Percentiles rank a stretch among this genome's conserved stretches.
Evolutionary conservation across 1,284 basidiomycete species (phyloP).

Genomic region (Moesziomyces sp.): DNA sequence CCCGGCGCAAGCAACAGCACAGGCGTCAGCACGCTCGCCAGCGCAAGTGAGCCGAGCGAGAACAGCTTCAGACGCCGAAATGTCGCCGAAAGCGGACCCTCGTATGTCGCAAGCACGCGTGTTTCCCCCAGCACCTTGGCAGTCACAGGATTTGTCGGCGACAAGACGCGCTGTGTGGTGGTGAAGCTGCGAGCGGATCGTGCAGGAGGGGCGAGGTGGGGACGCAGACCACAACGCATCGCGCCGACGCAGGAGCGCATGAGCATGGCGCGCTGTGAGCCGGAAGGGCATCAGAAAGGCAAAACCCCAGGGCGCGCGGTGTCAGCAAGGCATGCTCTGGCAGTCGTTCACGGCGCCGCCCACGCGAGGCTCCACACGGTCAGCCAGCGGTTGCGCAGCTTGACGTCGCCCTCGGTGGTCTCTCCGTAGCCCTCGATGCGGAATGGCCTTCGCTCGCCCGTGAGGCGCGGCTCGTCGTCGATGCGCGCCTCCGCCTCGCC

Average conservation of each 20-base stretch:
- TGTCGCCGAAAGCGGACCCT: conserved; percentile 77
- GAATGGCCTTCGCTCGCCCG: conserved; percentile 30
- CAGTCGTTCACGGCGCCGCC: conserved; percentile 7
- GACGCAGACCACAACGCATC: not conserved
- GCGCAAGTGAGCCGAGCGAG: conserved; percentile 79
- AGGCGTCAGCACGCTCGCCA: conserved; percentile 78
- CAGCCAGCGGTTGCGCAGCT: conserved; percentile 47
- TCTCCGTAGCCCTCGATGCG: conserved; percentile 40
- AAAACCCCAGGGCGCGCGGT: conserved; percentile 8
- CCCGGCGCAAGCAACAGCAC: conserved; percentile 84
- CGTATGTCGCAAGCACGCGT: conserved; percentile 54
- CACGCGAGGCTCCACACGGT: conserved; percentile 49
- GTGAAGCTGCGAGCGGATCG: conserved; percentile 3
- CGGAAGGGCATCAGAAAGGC: not conserved
- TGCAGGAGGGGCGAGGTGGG: not conserved
- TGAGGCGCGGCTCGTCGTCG: conserved; percentile 35
- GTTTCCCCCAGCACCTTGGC: not conserved
- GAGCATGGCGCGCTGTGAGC: too few species aligned
- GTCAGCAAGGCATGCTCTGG: not conserved
- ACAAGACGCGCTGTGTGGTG: not conserved
- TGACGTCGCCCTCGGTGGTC: conserved; percentile 37
- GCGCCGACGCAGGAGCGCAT: too few species aligned
- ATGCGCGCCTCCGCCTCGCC: not conserved
- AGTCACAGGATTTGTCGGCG: not conserved
- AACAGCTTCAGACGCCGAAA: conserved; percentile 84